Conservation (phyloP, 257 asterid genomes). For the Verbascum thapsus region DNA sequence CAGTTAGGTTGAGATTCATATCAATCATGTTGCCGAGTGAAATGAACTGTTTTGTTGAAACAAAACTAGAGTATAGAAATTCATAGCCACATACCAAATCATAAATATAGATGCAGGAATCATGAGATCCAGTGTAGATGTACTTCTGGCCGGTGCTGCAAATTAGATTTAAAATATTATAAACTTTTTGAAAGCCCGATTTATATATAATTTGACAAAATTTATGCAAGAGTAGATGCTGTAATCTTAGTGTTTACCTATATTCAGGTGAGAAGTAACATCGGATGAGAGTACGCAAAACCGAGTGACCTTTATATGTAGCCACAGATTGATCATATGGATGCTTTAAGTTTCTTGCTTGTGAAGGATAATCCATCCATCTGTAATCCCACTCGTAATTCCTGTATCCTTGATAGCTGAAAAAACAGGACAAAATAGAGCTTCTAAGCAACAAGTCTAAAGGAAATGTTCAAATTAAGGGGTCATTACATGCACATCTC, state of each 20-base stretch:
- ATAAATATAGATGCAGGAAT: constrained; percentile 66
- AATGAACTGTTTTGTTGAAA: too few relatives aligned
- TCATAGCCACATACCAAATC: constrained; percentile 70
- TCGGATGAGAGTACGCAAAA: constrained; percentile 80
- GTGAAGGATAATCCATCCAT: constrained; percentile 90
- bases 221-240: background rate
- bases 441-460: background rate
- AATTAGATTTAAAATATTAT: constrained; percentile 6
- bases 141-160: constrained; percentile 93
- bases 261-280: constrained; percentile 90
- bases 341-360: constrained; percentile 69
- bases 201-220: background rate
- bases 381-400: constrained; percentile 89
- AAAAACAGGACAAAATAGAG: constrained; percentile 18
- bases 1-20: too few relatives aligned
- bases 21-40: too few relatives aligned
- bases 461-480: too few relatives aligned
- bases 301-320: constrained; percentile 83
- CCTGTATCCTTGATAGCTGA: constrained; percentile 54
- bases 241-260: constrained; percentile 50
- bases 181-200: background rate
- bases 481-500: too few relatives aligned
- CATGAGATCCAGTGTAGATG: constrained; percentile 90
- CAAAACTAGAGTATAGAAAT: background rate
- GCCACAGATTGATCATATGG: constrained; percentile 76